Evolutionary conservation across 2,329 filamentous ascomycete genomes (phyloP), one percentile per base, ranked within the genome.

Genomic region (Fusarium brevicatenulatum): DNA sequence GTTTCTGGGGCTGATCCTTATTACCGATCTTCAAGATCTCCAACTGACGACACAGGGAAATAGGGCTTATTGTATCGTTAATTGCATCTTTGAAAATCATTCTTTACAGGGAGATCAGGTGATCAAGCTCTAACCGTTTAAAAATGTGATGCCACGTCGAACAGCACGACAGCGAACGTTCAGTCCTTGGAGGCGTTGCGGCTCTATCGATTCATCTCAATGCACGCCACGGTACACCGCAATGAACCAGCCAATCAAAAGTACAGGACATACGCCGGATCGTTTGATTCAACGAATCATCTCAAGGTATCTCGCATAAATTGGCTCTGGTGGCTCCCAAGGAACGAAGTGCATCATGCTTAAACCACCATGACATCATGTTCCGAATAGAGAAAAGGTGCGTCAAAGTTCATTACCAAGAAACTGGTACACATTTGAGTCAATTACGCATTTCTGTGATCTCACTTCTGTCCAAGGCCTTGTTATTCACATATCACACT

Each of bases 341-440:
- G 9, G 11, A 7, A 10, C 28, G 4, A 32, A 47, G 11, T 2
- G 13, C 64, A 66, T 66, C 62, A 66, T 49, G 30, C 8, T 66
- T 59, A 1, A 53, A 53, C 53, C 40, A 67, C 46, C 21, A 67
- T 66, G 62, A 67, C 64, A 52, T 59, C 62, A 66, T 60, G 13
- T 5, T 37, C 25, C 5, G 9, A 30, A 8, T 10, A 28, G 3
- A 1, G 11, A 52, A 53, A 36, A n/a, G 12, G 16, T 18, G 23
- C 25, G 7, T n/a, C 5, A 23, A 5, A 18, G 4, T 9, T 13
- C 12, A 0, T 25, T 10, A 43, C 2, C 19, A 43, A 56, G 34
- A 10, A 46, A 10, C n/a, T n/a, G 8, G 13, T 1, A 6, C 0
- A 4, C 2, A 9, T 32, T 3, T 28, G n/a, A n/a, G 50, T 40